Evolutionary conservation across 1,284 basidiomycete genomes (phyloP).

Genomic region (Phenoliferia sp.): DNA sequence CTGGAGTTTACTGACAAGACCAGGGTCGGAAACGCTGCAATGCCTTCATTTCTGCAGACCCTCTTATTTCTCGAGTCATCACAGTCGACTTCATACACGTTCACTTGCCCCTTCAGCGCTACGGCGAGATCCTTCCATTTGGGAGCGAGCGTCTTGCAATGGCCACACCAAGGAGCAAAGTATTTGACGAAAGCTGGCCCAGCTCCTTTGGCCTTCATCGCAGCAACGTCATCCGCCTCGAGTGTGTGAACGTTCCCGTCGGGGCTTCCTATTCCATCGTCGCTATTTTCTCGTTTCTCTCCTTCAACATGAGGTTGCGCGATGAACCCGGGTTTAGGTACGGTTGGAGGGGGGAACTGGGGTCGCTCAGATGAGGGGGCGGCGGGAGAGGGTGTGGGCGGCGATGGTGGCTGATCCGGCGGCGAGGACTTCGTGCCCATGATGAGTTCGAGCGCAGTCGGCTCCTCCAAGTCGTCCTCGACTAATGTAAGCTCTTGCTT

Average conservation of each 20-base stretch:
- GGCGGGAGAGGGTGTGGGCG: neutral
- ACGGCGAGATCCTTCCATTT: slow-evolving; percentile 67
- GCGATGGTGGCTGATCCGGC: neutral
- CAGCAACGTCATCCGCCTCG: slow-evolving; percentile 12
- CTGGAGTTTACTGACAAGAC: slow-evolving; percentile 52
- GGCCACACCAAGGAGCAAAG: slow-evolving; percentile 88
- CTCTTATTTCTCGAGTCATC: slow-evolving; percentile 55
- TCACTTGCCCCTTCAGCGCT: slow-evolving; percentile 62
- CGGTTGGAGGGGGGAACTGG: no score
- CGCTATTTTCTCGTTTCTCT: slow-evolving; percentile 11
- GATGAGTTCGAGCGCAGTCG: neutral
- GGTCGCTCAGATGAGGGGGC: neutral
- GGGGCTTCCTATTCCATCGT: neutral
- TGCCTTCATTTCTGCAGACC: slow-evolving; percentile 60
- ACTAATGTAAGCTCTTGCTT: neutral
- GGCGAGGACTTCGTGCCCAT: slow-evolving; percentile 3
- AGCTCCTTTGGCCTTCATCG: slow-evolving; percentile 35
- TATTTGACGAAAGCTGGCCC: slow-evolving; percentile 78
- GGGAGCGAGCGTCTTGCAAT: slow-evolving; percentile 51
- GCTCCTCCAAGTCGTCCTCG: slow-evolving; percentile 2
- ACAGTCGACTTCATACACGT: slow-evolving; percentile 79
- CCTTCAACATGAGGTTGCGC: slow-evolving; percentile 7
- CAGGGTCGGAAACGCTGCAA: slow-evolving; percentile 75
- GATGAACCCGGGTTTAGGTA: slow-evolving; percentile 1
- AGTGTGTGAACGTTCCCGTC: slow-evolving; percentile 30